Percentiles rank a stretch among this genome's conserved stretches.
phyloP scores from a whole-genome alignment of 2,329 filamentous ascomycete species.

The Ascocoryne sarcoides region DNA sequence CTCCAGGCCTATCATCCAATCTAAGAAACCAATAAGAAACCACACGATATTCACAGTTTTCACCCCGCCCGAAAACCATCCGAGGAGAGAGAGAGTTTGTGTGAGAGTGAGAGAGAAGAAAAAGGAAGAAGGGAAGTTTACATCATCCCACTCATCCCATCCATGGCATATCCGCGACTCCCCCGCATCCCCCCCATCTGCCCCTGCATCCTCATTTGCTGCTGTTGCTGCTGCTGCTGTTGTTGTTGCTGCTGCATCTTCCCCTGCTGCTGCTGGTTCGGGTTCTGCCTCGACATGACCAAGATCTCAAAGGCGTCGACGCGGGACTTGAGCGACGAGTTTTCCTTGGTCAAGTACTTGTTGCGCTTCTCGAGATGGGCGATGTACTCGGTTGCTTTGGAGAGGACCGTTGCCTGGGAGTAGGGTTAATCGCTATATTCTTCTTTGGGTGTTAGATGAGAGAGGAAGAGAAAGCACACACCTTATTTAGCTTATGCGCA shows the following conservation, averaged over 20 bases:
- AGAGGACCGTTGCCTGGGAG: conserved; percentile 47
- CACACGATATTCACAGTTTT: no score
- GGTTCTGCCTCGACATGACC: conserved; percentile 47
- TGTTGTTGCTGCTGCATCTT: neutral
- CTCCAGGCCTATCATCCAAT: no score
- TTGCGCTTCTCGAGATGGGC: conserved; percentile 1
- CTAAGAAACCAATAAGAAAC: no score
- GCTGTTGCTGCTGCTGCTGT: neutral
- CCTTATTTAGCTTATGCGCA: conserved; percentile 64
- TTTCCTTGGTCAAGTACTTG: conserved; percentile 72
- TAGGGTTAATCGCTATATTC: neutral
- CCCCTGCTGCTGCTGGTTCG: neutral
- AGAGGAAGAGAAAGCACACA: conserved; percentile 5
- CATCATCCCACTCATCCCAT: neutral
- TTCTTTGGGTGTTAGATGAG: neutral
- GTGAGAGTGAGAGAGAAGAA: no score
- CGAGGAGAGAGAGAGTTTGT: no score
- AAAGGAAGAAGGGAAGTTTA: no score
- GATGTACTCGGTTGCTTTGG: conserved; percentile 42
- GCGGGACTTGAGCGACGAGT: conserved; percentile 65
- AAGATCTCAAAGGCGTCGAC: conserved; percentile 73
- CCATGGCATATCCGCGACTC: neutral
- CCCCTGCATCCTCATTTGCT: neutral
- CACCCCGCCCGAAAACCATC: no score
- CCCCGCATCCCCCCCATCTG: neutral